These are phyloP conservation scores for Turnera subulata DNA, from an alignment of 345 rosid genomes.

Conservation along the genomic window DNA sequence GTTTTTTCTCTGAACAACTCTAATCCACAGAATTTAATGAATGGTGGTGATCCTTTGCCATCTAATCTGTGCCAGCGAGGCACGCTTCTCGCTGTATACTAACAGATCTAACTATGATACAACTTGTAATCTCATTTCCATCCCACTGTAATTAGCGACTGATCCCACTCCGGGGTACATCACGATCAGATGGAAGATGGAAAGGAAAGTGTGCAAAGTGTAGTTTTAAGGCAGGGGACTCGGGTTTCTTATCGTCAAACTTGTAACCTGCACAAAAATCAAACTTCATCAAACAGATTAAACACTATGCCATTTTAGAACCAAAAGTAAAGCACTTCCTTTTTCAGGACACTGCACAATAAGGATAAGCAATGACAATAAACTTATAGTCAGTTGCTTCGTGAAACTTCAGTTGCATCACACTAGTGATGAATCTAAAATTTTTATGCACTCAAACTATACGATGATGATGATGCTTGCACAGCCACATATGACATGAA, in stretches of 20 bases:
- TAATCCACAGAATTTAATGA: too few relatives aligned
- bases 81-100: too few relatives aligned
- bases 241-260: constrained; percentile 50
- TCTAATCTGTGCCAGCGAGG: too few relatives aligned
- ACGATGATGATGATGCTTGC: neutral
- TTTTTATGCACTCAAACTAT: neutral
- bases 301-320: neutral
- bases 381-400: neutral
- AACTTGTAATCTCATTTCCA: neutral
- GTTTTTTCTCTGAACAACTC: too few relatives aligned
- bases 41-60: too few relatives aligned
- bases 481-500: neutral
- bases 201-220: constrained; percentile 50
- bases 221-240: constrained; percentile 37
- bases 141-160: constrained; percentile 1
- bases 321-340: too few relatives aligned
- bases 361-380: too few relatives aligned
- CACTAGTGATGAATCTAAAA: neutral
- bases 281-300: neutral
- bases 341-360: too few relatives aligned
- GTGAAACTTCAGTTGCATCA: neutral
- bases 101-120: too few relatives aligned
- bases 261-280: constrained; percentile 39
- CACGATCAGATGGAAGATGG: constrained; percentile 25
- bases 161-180: constrained; percentile 6